Percentiles rank a stretch among this genome's conserved stretches.
These are phyloP conservation scores for Penicillium sp. DNA, from an alignment of 2,329 filamentous ascomycete genomes.

Conservation along the genomic window DNA sequence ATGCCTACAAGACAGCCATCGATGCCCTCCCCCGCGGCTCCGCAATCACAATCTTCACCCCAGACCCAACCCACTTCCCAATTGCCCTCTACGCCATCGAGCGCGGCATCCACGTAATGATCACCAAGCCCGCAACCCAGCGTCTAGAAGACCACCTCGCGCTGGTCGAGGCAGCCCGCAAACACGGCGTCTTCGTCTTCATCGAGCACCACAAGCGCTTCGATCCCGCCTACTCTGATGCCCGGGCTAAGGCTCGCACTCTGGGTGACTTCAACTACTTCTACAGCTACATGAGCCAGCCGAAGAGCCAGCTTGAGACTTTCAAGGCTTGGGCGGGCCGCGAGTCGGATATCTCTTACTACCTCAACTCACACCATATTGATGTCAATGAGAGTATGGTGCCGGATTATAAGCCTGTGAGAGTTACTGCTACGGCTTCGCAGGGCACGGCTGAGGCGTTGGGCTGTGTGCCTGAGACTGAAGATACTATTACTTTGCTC, in stretches of 20 bases:
- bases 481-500: constrained; percentile 89
- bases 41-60: constrained; percentile 94
- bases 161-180: constrained; percentile 69
- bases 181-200: constrained; percentile 83
- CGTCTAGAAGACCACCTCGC: constrained; percentile 75
- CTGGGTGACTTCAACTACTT: constrained; percentile 98
- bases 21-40: constrained; percentile 78
- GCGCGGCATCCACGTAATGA: constrained; percentile 81
- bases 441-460: constrained; percentile 76
- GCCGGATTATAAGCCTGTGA: constrained; percentile 73
- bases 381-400: constrained; percentile 94
- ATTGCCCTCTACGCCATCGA: constrained; percentile 92
- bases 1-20: constrained; percentile 86
- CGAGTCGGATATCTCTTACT: constrained; percentile 93
- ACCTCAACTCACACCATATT: constrained; percentile 92
- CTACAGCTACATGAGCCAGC: constrained; percentile 95
- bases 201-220: constrained; percentile 97
- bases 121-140: constrained; percentile 94
- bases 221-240: constrained; percentile 90
- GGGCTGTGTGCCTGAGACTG: constrained; percentile 77
- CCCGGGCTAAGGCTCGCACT: constrained; percentile 70
- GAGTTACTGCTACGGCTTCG: constrained; percentile 76
- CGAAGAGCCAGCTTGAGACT: constrained; percentile 86
- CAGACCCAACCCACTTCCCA: constrained; percentile 87
- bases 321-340: constrained; percentile 93